phyloP scores from a whole-genome alignment of 176 grass and related monocot species.

The Ensete ventricosum region DNA sequence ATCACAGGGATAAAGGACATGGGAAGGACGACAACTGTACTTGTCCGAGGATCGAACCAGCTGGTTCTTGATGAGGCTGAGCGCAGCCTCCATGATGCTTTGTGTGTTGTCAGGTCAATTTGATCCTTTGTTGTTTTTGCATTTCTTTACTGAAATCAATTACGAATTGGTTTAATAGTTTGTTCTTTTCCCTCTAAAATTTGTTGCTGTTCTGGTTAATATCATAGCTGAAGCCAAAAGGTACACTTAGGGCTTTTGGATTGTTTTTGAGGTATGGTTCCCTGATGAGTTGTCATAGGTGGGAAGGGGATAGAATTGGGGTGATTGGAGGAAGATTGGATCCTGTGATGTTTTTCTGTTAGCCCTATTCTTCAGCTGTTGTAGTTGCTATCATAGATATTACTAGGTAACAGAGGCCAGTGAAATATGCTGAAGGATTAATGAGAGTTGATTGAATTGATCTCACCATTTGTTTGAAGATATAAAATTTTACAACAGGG shows the following conservation, averaged over 20 bases:
- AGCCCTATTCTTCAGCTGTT: too few species aligned
- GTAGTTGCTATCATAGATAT: too few species aligned
- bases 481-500: not conserved
- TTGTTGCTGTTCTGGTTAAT: not conserved
- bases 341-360: too few species aligned
- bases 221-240: not conserved
- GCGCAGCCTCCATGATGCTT: conserved; percentile 82
- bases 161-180: not conserved
- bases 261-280: not conserved
- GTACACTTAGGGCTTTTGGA: not conserved
- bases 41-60: conserved; percentile 79
- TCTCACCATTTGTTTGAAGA: not conserved
- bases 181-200: not conserved
- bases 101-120: conserved; percentile 82
- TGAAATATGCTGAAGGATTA: not conserved
- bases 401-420: too few species aligned
- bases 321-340: too few species aligned
- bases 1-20: conserved; percentile 78
- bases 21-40: conserved; percentile 68
- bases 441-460: not conserved
- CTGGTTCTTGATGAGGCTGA: conserved; percentile 93
- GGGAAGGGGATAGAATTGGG: not conserved
- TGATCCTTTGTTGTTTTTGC: not conserved
- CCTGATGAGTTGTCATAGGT: not conserved
- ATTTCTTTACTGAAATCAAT: not conserved